Conservation (phyloP, 1,139 yeast species). For the Debaryomyces psychrophilus region DNA sequence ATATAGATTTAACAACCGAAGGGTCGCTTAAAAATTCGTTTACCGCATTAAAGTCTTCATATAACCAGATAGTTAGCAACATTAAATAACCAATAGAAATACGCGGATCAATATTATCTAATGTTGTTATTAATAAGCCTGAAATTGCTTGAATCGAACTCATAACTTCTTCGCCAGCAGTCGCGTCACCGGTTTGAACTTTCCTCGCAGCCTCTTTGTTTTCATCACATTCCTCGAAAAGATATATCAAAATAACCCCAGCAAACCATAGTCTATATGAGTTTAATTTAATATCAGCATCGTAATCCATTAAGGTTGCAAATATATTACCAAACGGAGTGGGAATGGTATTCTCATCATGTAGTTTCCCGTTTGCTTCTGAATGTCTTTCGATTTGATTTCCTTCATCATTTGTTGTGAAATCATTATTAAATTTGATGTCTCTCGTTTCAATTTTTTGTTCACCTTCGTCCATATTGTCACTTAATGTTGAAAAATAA, state of each 20-base stretch:
- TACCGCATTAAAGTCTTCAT: slow-evolving; percentile 75
- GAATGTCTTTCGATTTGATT: slow-evolving; percentile 2
- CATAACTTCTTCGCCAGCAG: slow-evolving; percentile 73
- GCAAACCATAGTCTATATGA: slow-evolving; percentile 93
- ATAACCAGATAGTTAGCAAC: slow-evolving; percentile 76
- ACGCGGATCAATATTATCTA: slow-evolving; percentile 70
- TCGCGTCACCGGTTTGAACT: slow-evolving; percentile 68
- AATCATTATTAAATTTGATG: not conserved
- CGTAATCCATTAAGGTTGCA: slow-evolving; percentile 73
- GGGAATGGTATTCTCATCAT: slow-evolving; percentile 13
- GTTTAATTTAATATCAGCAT: slow-evolving; percentile 72
- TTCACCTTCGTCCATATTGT: slow-evolving; percentile 13
- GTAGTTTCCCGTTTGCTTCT: slow-evolving; percentile 11
- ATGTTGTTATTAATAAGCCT: slow-evolving; percentile 69
- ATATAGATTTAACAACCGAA: slow-evolving; percentile 64
- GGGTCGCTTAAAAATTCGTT: slow-evolving; percentile 74
- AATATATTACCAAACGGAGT: slow-evolving; percentile 59
- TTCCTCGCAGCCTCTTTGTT: slow-evolving; percentile 54
- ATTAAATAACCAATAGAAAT: slow-evolving; percentile 78
- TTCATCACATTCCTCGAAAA: slow-evolving; percentile 61
- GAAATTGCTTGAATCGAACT: slow-evolving; percentile 79
- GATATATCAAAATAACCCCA: slow-evolving; percentile 60
- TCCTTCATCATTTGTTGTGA: slow-evolving; percentile 9
- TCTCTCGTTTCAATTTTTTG: slow-evolving; percentile 5
- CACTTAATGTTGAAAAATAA: slow-evolving; percentile 19